Percentiles rank a stretch among this genome's conserved stretches.
Conservation (phyloP, 2,329 filamentous ascomycete genomes). For the Aureobasidium mangrovei region DNA sequence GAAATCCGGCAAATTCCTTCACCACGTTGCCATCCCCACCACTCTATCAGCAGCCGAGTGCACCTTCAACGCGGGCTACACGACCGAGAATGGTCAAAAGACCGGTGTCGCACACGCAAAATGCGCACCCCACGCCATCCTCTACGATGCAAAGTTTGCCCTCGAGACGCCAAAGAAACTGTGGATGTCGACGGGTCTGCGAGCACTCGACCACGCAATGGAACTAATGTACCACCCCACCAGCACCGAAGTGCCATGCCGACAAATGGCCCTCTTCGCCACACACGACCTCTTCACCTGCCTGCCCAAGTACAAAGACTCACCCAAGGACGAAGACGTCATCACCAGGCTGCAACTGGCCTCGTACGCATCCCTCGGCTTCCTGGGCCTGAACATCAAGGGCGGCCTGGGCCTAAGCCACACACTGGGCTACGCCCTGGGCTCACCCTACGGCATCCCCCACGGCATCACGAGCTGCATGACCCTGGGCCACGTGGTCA, state of each 20-base stretch:
- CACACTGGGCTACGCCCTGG: conserved; percentile 41
- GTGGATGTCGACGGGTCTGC: conserved; percentile 44
- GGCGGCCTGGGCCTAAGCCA: conserved; percentile 42
- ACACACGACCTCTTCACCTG: conserved; percentile 40
- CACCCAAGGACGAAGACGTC: conserved; percentile 38
- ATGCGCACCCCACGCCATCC: conserved; percentile 39
- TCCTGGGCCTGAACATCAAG: conserved; percentile 42
- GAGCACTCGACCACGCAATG: conserved; percentile 48
- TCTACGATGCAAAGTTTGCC: conserved; percentile 46
- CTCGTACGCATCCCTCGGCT: conserved; percentile 42
- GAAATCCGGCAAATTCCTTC: conserved; percentile 30
- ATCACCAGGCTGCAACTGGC: conserved; percentile 47
- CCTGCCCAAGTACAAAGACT: conserved; percentile 38
- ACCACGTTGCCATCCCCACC: conserved; percentile 42
- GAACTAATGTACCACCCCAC: conserved; percentile 45
- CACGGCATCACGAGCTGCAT: conserved; percentile 49
- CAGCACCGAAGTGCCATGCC: conserved; percentile 42
- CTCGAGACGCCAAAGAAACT: conserved; percentile 42
- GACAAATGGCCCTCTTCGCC: conserved; percentile 38
- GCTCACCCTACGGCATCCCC: conserved; percentile 47
- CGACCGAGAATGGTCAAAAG: conserved; percentile 41
- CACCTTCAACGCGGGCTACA: conserved; percentile 45
- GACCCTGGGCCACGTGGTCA: conserved; percentile 46
- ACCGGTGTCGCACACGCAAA: conserved; percentile 36
- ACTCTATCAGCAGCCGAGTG: conserved; percentile 48